Conservation (phyloP, 2,329 filamentous ascomycete genomes). For the Calonectria leucothoes region DNA sequence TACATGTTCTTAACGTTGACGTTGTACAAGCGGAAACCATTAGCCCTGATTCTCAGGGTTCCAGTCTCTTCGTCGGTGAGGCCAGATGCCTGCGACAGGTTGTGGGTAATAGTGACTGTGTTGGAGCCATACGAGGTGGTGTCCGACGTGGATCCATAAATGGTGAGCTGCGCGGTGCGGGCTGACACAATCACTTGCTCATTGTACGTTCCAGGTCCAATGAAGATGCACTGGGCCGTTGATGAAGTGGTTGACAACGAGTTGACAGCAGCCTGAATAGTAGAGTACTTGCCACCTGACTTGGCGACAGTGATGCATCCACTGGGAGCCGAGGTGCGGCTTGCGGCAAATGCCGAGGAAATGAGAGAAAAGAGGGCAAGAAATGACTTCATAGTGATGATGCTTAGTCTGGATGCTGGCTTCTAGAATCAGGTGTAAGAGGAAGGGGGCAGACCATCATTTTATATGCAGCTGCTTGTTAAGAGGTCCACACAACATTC, state of each 20-base stretch:
- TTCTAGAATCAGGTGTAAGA: background rate
- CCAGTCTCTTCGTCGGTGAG: slow-evolving; percentile 65
- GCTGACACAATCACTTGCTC: slow-evolving; percentile 60
- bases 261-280: slow-evolving; percentile 66
- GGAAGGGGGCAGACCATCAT: background rate
- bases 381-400: slow-evolving; percentile 33
- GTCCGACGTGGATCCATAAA: slow-evolving; percentile 67
- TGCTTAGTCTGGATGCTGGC: background rate
- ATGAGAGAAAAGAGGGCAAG: slow-evolving; percentile 25
- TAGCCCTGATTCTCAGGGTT: slow-evolving; percentile 54
- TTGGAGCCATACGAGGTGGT: slow-evolving; percentile 64
- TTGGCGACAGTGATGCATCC: slow-evolving; percentile 63
- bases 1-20: slow-evolving; percentile 63
- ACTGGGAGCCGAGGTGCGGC: slow-evolving; percentile 53
- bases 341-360: slow-evolving; percentile 41
- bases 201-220: slow-evolving; percentile 70
- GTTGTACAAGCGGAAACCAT: slow-evolving; percentile 71
- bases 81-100: slow-evolving; percentile 55
- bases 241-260: slow-evolving; percentile 65
- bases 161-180: slow-evolving; percentile 64
- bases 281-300: slow-evolving; percentile 49
- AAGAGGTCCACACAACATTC: no score
- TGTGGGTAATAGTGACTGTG: slow-evolving; percentile 64
- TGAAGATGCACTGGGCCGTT: slow-evolving; percentile 69
- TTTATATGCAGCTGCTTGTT: background rate